Evolutionary conservation across 805 yeast genomes (phyloP).

Genomic region (Candida vartiovaarae): DNA sequence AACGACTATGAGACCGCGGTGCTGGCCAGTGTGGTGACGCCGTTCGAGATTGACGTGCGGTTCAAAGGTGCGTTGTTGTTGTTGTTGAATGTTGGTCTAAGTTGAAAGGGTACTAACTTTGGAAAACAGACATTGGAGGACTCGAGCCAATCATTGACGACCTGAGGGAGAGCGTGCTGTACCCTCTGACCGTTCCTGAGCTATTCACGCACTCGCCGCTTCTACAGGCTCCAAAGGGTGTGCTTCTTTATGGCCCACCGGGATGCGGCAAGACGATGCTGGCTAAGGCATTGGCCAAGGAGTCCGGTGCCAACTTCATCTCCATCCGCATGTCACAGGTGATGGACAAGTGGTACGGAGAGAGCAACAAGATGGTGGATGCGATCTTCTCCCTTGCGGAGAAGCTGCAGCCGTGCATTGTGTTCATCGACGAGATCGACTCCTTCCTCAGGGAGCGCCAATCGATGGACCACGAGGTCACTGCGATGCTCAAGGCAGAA

Average conservation of each 20-base stretch:
- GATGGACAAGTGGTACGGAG: slow-evolving; percentile 98
- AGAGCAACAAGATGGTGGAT: slow-evolving; percentile 86
- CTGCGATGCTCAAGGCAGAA: slow-evolving; percentile 90
- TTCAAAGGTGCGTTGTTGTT: slow-evolving; percentile 34
- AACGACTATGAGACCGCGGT: slow-evolving; percentile 75
- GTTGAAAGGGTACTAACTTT: not conserved
- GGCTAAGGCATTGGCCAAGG: slow-evolving; percentile 90
- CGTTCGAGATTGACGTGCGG: slow-evolving; percentile 70
- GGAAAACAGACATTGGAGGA: slow-evolving; percentile 70
- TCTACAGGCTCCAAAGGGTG: slow-evolving; percentile 91
- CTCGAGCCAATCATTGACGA: slow-evolving; percentile 77
- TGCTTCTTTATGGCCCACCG: slow-evolving; percentile 88
- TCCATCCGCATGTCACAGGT: slow-evolving; percentile 89
- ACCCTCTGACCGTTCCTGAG: slow-evolving; percentile 76
- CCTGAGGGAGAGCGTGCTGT: slow-evolving; percentile 77
- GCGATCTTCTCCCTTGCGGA: slow-evolving; percentile 87
- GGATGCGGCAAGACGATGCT: slow-evolving; percentile 98
- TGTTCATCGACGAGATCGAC: slow-evolving; percentile 94
- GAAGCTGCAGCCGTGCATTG: slow-evolving; percentile 89
- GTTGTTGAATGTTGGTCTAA: too few relatives aligned
- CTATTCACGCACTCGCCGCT: slow-evolving; percentile 66
- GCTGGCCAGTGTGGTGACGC: slow-evolving; percentile 71
- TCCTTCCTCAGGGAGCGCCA: slow-evolving; percentile 85
- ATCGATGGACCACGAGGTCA: slow-evolving; percentile 87
- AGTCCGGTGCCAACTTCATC: slow-evolving; percentile 85